A percentile compares a stretch with the other conserved stretches of the same genome.
Evolutionary conservation across 352 stramenopile genomes (phyloP).

Genomic region (Globisporangium okanoganense): DNA sequence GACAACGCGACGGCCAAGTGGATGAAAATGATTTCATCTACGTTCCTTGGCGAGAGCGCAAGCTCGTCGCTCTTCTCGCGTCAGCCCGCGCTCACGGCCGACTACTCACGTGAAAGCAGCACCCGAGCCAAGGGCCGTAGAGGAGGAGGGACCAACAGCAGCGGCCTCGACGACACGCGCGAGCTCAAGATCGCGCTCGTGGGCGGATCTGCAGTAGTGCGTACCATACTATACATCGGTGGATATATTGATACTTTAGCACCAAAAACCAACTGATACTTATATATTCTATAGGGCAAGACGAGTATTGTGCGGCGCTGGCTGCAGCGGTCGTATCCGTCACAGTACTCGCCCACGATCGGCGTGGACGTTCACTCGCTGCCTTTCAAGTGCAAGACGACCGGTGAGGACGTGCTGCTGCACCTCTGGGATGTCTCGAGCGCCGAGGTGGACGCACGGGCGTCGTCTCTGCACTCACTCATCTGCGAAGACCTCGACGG

Average conservation of each 20-base stretch:
- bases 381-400: slow-evolving; percentile 32
- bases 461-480: slow-evolving; percentile 62
- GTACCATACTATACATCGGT: background rate
- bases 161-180: slow-evolving; percentile 34
- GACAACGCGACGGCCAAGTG: slow-evolving; percentile 55
- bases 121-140: slow-evolving; percentile 9
- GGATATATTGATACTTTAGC: background rate
- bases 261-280: background rate
- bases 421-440: slow-evolving; percentile 80
- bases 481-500: slow-evolving; percentile 77
- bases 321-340: slow-evolving; percentile 65
- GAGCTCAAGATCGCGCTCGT: slow-evolving; percentile 85
- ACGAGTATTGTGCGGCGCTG: slow-evolving; percentile 78
- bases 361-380: slow-evolving; percentile 69
- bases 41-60: slow-evolving; percentile 52
- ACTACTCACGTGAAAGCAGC: background rate
- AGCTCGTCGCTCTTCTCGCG: slow-evolving; percentile 24
- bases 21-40: slow-evolving; percentile 85
- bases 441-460: slow-evolving; percentile 56
- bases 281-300: slow-evolving; percentile 47
- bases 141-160: slow-evolving; percentile 20
- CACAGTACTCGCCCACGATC: slow-evolving; percentile 71
- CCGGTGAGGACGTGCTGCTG: slow-evolving; percentile 41
- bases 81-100: slow-evolving; percentile 12
- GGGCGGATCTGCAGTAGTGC: slow-evolving; percentile 66